Base-by-base conservation (phyloP, 257 asterid genomes). In the Fraxinus americana region DNA sequence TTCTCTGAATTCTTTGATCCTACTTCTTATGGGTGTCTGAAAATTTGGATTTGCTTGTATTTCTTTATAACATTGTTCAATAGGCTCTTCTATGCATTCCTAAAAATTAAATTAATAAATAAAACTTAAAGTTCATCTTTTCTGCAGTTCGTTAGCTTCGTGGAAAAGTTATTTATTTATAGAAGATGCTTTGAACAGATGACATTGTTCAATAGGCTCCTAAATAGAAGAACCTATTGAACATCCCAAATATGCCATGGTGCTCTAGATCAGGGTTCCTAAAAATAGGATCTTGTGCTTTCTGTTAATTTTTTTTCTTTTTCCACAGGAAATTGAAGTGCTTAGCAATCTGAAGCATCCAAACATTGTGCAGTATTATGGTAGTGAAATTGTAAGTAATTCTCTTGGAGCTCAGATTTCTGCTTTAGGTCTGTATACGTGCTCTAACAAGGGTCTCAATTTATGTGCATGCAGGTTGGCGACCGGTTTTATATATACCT, bases 301-400 rank as follows among this genome's bases (percentile, higher is more conserved):
- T 75, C 73, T 30, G 61, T 38, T 17, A 21, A 70, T 74, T 52
- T 79, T 34, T 39, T 67, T 10, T 41, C 67, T 67, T 7, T 43
- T 77, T 66, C 10, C 10, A 36, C 90, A 94, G 98, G 98, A 94
- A 86, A 94, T 94, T 72, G 82, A 88, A 83, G 98, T 94, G 81
- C 97, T 94, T 79, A 92, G 97, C 80, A 87, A 85, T 67, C 92
- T 92, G 71, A 90, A 90, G 88, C 98, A 94, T 88, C 97, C 97
- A 5, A 94, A 94, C 73, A 94, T 94, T 45, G 98, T 94, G 85
- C 98, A 86, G 86, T 94, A 94, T 83, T 92, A 83, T 43, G 97
- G 97, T 65, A 90, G 98, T 82, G 97, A 94, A 86, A 88, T 88
- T 80, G 98, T 94, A 78, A 72, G 98, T 85, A 1, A 23, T 41